phyloP scores from a whole-genome alignment of 257 asterid species.

The Ilex aquifolium region DNA sequence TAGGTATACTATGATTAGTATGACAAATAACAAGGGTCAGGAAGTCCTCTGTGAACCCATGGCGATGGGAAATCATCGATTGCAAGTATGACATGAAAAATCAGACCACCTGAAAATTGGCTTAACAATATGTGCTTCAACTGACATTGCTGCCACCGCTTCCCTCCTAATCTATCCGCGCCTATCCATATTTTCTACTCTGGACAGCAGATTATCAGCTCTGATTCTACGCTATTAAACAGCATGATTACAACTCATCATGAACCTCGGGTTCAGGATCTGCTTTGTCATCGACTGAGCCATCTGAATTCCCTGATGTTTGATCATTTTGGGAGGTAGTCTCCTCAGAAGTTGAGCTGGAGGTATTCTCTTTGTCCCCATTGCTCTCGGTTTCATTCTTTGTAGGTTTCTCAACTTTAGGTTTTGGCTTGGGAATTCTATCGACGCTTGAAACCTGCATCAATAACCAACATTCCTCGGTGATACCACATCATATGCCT shows the following conservation, averaged over 20 bases:
- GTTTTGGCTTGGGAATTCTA: slow-evolving; percentile 92
- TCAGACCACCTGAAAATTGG: too few species aligned
- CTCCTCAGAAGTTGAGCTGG: slow-evolving; percentile 42
- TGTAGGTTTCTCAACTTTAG: slow-evolving; percentile 73
- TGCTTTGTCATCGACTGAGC: slow-evolving; percentile 23
- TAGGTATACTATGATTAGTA: too few species aligned
- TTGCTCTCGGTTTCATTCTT: slow-evolving; percentile 45
- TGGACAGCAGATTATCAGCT: slow-evolving; percentile 19
- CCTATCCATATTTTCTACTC: slow-evolving; percentile 14
- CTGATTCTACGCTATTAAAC: slow-evolving; percentile 9
- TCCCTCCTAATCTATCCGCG: slow-evolving; percentile 16
- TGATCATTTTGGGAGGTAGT: slow-evolving; percentile 41
- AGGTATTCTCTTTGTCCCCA: slow-evolving; percentile 35
- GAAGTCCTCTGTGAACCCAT: too few species aligned
- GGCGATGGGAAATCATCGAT: too few species aligned
- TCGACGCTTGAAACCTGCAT: slow-evolving; percentile 62
- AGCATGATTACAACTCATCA: slow-evolving; percentile 69
- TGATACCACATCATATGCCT: not conserved
- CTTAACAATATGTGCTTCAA: too few species aligned
- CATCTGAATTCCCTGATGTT: slow-evolving; percentile 34
- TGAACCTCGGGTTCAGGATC: slow-evolving; percentile 38
- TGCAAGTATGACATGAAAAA: too few species aligned
- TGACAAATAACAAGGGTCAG: too few species aligned
- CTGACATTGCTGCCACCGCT: slow-evolving; percentile 10
- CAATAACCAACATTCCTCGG: not conserved